Percentiles rank a stretch among this genome's conserved stretches.
Conservation (phyloP, 495 filamentous ascomycete genomes). For the Annulohypoxylon stygium region DNA sequence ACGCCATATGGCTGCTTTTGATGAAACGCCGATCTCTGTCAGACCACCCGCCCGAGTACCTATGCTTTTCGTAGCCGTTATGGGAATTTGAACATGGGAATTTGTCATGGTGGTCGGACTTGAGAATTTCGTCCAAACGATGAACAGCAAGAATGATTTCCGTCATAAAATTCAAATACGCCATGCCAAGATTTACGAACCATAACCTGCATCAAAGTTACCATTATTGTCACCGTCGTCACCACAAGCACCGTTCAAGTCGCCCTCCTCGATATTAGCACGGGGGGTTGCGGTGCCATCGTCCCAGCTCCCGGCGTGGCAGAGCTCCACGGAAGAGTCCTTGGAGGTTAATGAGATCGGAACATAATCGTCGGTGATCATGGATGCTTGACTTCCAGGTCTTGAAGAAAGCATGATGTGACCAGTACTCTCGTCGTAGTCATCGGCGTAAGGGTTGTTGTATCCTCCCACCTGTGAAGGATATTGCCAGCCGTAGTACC, state of each 20-base stretch:
- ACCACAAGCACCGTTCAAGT: neutral
- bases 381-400: conserved; percentile 17
- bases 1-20: conserved; percentile 8
- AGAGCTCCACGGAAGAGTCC: conserved; percentile 22
- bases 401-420: conserved; percentile 2
- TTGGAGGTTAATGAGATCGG: conserved; percentile 5
- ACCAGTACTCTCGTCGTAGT: conserved; percentile 22
- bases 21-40: neutral
- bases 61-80: conserved; percentile 7
- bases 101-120: neutral
- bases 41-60: conserved; percentile 26
- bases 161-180: neutral
- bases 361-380: conserved; percentile 20
- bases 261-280: conserved; percentile 32
- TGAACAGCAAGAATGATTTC: conserved; percentile 6
- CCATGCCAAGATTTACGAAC: neutral
- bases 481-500: conserved; percentile 19
- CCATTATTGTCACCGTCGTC: neutral
- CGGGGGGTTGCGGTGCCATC: conserved; percentile 25
- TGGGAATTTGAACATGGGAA: neutral
- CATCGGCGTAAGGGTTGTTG: neutral
- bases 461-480: conserved; percentile 13
- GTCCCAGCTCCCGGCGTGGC: conserved; percentile 20
- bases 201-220: neutral
- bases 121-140: neutral